A percentile compares a stretch with the other conserved stretches of the same genome.
Evolutionary conservation across 495 filamentous ascomycete species (phyloP).

Genomic region (Apodospora peruviana): DNA sequence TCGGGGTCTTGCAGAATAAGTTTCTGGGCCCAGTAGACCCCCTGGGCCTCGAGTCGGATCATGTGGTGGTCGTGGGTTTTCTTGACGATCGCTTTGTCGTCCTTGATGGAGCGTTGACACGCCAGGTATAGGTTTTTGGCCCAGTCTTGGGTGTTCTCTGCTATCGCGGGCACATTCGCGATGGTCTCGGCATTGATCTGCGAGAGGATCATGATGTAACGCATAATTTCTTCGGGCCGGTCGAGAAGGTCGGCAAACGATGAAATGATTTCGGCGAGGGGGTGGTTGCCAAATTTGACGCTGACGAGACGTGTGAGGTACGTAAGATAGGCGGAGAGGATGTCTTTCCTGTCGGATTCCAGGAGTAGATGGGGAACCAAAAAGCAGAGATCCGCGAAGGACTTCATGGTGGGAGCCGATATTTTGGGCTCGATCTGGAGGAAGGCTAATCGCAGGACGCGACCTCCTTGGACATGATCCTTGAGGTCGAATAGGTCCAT

Average conservation of each 20-base stretch:
- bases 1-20: slow-evolving; percentile 17
- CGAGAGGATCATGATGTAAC: slow-evolving; percentile 19
- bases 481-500: slow-evolving; percentile 24
- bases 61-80: slow-evolving; percentile 17
- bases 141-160: slow-evolving; percentile 18
- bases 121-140: slow-evolving; percentile 21
- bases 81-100: background rate
- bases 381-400: slow-evolving; percentile 25
- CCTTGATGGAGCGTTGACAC: slow-evolving; percentile 13
- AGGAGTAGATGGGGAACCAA: slow-evolving; percentile 23
- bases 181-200: slow-evolving; percentile 23
- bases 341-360: slow-evolving; percentile 15
- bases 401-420: slow-evolving; percentile 18
- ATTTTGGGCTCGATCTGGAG: slow-evolving; percentile 22
- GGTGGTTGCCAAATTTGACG: slow-evolving; percentile 20
- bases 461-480: slow-evolving; percentile 20
- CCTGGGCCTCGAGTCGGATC: slow-evolving; percentile 21
- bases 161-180: slow-evolving; percentile 5
- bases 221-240: slow-evolving; percentile 20
- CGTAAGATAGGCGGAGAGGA: slow-evolving; percentile 19
- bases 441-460: slow-evolving; percentile 24
- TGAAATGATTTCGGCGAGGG: slow-evolving; percentile 15
- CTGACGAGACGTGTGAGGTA: slow-evolving; percentile 14
- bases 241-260: slow-evolving; percentile 16
- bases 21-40: slow-evolving; percentile 25